These are phyloP conservation scores for Nasturtium officinale DNA, from an alignment of 345 rosid genomes.

Conservation along the genomic window DNA sequence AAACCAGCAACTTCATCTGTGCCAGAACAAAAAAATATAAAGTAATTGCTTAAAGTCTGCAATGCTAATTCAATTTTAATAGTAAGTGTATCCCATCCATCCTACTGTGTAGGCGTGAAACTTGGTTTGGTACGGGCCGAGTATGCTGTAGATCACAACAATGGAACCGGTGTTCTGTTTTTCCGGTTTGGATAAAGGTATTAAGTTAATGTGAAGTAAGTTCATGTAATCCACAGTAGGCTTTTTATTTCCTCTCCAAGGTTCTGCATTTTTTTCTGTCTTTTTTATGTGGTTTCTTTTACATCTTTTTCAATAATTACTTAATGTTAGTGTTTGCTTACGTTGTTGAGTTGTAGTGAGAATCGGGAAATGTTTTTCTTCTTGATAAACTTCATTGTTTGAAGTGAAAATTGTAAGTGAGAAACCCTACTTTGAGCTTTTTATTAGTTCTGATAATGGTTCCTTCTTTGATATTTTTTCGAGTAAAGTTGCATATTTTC, in stretches of 20 bases:
- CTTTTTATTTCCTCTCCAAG: slow-evolving; percentile 20
- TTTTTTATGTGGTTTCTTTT: background rate
- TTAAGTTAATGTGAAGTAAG: slow-evolving; percentile 45
- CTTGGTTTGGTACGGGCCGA: slow-evolving; percentile 91
- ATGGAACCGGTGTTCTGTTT: slow-evolving; percentile 83
- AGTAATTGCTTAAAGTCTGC: too few relatives aligned
- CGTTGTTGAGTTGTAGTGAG: slow-evolving; percentile 30
- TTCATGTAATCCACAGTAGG: slow-evolving; percentile 12
- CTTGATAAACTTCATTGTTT: slow-evolving; percentile 21
- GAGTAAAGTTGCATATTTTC: background rate
- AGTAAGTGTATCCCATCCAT: too few relatives aligned
- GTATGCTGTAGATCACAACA: slow-evolving; percentile 94
- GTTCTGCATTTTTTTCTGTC: slow-evolving; percentile 1
- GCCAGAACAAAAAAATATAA: too few relatives aligned
- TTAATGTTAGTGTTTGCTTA: slow-evolving; percentile 26
- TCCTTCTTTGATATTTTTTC: background rate
- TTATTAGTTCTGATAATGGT: slow-evolving; percentile 1
- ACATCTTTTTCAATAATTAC: slow-evolving; percentile 26
- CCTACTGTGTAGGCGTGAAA: slow-evolving; percentile 85
- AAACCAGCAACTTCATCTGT: too few relatives aligned
- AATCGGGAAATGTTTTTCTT: slow-evolving; percentile 25
- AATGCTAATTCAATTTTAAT: too few relatives aligned
- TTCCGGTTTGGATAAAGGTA: slow-evolving; percentile 94
- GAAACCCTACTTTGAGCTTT: slow-evolving; percentile 9
- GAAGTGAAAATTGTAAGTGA: background rate